A percentile compares a stretch with the other conserved stretches of the same genome.
Evolutionary conservation across 2,329 filamentous ascomycete genomes (phyloP).

Genomic region (Fusarium nodosum): DNA sequence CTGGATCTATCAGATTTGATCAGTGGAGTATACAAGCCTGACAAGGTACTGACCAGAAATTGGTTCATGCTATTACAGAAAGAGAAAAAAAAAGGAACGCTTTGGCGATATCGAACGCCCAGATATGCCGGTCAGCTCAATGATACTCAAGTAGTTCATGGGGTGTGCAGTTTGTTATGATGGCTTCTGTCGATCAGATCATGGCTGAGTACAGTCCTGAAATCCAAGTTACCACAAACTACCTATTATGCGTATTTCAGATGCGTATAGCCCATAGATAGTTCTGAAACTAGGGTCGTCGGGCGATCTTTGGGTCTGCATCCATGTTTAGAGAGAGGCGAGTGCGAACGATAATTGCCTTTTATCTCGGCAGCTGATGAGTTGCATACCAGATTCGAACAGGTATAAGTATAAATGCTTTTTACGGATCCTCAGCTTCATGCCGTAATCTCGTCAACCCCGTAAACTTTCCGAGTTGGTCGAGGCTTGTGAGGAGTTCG

Average conservation of each 20-base stretch:
- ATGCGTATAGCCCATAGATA: slow-evolving; percentile 15
- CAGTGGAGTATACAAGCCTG: slow-evolving; percentile 18
- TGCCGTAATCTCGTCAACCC: background rate
- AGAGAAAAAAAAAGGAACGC: slow-evolving; percentile 3
- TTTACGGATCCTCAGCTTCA: slow-evolving; percentile 14
- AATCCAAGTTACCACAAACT: background rate
- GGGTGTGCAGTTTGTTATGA: slow-evolving; percentile 1
- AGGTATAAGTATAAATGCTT: slow-evolving; percentile 20
- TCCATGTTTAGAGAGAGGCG: slow-evolving; percentile 1
- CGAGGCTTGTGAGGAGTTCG: background rate
- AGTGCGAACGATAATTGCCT: slow-evolving; percentile 22
- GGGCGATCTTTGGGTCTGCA: background rate
- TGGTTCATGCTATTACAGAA: slow-evolving; percentile 1
- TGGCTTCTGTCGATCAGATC: slow-evolving; percentile 14
- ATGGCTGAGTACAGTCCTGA: slow-evolving; percentile 11
- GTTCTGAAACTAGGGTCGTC: slow-evolving; percentile 1
- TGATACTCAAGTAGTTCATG: slow-evolving; percentile 1
- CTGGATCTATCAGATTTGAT: slow-evolving; percentile 9
- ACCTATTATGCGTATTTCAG: slow-evolving; percentile 14
- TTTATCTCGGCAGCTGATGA: slow-evolving; percentile 19
- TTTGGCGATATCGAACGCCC: slow-evolving; percentile 19
- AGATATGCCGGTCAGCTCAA: slow-evolving; percentile 5
- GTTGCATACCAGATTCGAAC: slow-evolving; percentile 26
- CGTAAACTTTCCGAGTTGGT: slow-evolving; percentile 1
- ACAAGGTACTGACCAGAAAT: slow-evolving; percentile 17